Evolutionary conservation across 495 filamentous ascomycete genomes (phyloP), one percentile per base, ranked within the genome.

Genomic region (Penicillium manginii): DNA sequence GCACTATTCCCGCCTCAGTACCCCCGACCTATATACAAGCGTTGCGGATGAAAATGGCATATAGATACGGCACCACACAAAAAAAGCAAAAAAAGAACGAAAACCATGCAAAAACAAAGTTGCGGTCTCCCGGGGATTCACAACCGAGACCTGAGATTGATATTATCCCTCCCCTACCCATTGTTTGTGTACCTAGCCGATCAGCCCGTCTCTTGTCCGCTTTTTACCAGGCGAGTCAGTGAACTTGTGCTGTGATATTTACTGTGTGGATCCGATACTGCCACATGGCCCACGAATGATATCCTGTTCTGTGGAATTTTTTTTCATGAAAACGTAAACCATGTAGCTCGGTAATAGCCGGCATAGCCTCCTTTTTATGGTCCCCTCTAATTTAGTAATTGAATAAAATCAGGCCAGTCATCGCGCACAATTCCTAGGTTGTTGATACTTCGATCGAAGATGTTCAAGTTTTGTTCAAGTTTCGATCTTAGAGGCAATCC

Each of bases 31-130:
- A 32, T 37, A 37, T 37, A 37, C 15, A 12, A 37, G 35, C 35
- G 35, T 37, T n/a, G 54, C 32, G 42, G 35, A 58, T 33, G 51
- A 29, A n/a, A 55, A 43, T n/a, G 45, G 31, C 22, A 22, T 32
- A 54, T 57, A 42, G 54, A 21, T 51, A 40, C 26, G 54, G 52
- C 57, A 57, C 65, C 62, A 59, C 67, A 61, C 67, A 70, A 70
- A 70, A 70, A 70, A 70, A 67, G 65, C 65, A 70, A 66, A 70
- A 69, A 70, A 70, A 64, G 57, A 55, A 56, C 45, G 61, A 56
- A 70, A 69, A 70, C 66, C 55, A 53, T 48, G 63, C 60, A 66
- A 70, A 70, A 70, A 61, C 33, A 60, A 60, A 18, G 35, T 60
- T 52, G 57, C 54, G 42, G 67, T 67, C 64, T 67, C 48, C 57